Base-by-base conservation (phyloP, 2,329 filamentous ascomycete genomes). In the Calonectria pauciramosa region DNA sequence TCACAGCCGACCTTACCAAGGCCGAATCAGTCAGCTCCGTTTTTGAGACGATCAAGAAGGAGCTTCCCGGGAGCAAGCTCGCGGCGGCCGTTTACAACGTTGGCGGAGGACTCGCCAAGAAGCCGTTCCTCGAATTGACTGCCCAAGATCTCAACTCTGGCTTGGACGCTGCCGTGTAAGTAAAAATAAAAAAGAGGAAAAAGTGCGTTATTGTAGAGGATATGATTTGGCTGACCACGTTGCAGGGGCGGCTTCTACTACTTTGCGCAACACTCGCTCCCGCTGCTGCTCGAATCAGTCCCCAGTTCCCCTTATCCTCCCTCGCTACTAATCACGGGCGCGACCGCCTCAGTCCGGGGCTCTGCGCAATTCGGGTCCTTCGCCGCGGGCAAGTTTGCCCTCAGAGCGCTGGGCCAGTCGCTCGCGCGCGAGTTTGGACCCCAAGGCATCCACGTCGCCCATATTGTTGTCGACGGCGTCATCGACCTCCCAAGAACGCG, bases 401-500 rank as follows among this genome's bases (percentile, higher is more conserved):
- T 94, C 79, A 89, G 96, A 38, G 95, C 93, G 0, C 85, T 97
- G 66, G 89, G 90, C 0, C 95, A 96, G 84, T 94, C 91, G 41
- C 88, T 98, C 32, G 94, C 95, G 0, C 90, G 94, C 71, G 96
- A 98, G 83, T 98, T 97, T 84, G 94, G 94, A 0, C 95, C 96
- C 0, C 89, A 94, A 83, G 96, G 96, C 3, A 90, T 98, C 2
- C 96, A 98, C 83, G 93, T 98, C 1, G 91, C 93, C 0, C 95
- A 97, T 85, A 92, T 93, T 7, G 92, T 98, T 74, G 93, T 97
- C 70, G 96, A 98, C 82, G 96, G 95, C 0, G 90, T 95, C 1
- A 98, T 98, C 83, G 94, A 97, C 83, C 96, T 94, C 69, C 94
- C 94, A 0, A 88, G 91, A 76, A 94, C 92, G 1, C 93, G 92